These are phyloP conservation scores for Stropharia rugosoannulata DNA, from an alignment of 768 basidiomycete species.

Conservation along the genomic window DNA sequence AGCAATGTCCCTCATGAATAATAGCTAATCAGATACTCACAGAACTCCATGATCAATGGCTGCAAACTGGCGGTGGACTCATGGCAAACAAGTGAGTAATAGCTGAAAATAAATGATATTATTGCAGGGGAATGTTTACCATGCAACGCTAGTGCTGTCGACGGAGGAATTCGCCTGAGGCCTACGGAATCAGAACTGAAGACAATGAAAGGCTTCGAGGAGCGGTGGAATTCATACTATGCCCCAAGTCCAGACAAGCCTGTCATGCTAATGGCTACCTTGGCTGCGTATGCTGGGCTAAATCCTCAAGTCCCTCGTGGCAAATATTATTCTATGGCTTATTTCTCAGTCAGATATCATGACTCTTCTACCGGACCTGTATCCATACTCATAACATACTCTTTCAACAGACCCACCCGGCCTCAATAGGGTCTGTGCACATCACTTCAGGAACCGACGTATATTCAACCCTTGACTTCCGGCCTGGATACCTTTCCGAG, in stretches of 20 bases:
- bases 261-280: constrained; percentile 40
- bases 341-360: constrained; percentile 29
- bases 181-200: constrained; percentile 49
- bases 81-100: constrained; percentile 52
- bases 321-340: constrained; percentile 24
- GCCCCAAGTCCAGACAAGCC: constrained; percentile 55
- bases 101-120: not conserved
- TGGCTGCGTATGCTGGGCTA: constrained; percentile 29
- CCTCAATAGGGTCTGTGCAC: constrained; percentile 33
- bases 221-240: constrained; percentile 51
- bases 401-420: constrained; percentile 28
- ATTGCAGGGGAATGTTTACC: constrained; percentile 9
- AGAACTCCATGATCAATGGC: constrained; percentile 27
- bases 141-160: constrained; percentile 37
- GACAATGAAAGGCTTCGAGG: constrained; percentile 46
- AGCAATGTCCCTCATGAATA: not conserved
- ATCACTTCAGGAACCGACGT: constrained; percentile 31
- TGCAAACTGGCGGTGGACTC: constrained; percentile 39
- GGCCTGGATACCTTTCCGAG: constrained; percentile 22
- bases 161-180: constrained; percentile 57
- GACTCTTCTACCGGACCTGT: not conserved
- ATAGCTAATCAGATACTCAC: not conserved
- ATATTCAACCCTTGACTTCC: constrained; percentile 23
- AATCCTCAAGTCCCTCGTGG: constrained; percentile 14
- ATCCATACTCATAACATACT: no score